Conservation (phyloP, 2,329 filamentous ascomycete genomes). For the Rutstroemia sp. region DNA sequence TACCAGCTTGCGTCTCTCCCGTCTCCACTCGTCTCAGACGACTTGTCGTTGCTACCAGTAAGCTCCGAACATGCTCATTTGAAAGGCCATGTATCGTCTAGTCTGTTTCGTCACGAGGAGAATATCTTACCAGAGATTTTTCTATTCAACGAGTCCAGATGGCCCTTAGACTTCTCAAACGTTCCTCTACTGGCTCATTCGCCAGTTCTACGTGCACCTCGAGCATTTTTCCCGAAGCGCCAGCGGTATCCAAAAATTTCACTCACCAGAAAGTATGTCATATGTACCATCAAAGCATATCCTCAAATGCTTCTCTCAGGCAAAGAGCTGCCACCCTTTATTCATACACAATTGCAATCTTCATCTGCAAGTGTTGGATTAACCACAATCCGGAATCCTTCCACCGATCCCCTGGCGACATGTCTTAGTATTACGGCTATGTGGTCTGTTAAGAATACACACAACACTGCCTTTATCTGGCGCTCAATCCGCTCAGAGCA, state of each 20-base stretch:
- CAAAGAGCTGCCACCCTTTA: slow-evolving; percentile 5
- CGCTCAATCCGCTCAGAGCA: slow-evolving; percentile 14
- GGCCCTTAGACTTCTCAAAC: too few species aligned
- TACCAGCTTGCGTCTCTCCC: too few species aligned
- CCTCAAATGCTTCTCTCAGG: slow-evolving; percentile 15
- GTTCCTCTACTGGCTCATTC: too few species aligned
- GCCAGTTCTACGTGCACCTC: slow-evolving; percentile 1
- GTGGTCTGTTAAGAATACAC: slow-evolving; percentile 12
- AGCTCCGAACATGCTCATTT: too few species aligned
- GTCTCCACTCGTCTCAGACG: too few species aligned
- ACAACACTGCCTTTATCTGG: slow-evolving; percentile 16
- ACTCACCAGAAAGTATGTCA: slow-evolving; percentile 13
- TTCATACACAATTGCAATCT: slow-evolving; percentile 15
- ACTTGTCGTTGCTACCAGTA: too few species aligned
- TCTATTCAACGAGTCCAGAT: too few species aligned
- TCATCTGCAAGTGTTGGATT: neutral
- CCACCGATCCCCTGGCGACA: slow-evolving; percentile 8
- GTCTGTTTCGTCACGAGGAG: too few species aligned
- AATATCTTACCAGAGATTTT: too few species aligned
- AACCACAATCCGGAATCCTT: neutral
- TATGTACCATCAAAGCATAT: slow-evolving; percentile 15
- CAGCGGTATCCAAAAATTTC: slow-evolving; percentile 1
- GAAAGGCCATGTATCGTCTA: too few species aligned
- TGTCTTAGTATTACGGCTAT: slow-evolving; percentile 13
- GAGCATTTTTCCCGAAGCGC: slow-evolving; percentile 10